Base-by-base conservation (phyloP, 805 yeast genomes). In the Wickerhamomyces sydowiorum region DNA sequence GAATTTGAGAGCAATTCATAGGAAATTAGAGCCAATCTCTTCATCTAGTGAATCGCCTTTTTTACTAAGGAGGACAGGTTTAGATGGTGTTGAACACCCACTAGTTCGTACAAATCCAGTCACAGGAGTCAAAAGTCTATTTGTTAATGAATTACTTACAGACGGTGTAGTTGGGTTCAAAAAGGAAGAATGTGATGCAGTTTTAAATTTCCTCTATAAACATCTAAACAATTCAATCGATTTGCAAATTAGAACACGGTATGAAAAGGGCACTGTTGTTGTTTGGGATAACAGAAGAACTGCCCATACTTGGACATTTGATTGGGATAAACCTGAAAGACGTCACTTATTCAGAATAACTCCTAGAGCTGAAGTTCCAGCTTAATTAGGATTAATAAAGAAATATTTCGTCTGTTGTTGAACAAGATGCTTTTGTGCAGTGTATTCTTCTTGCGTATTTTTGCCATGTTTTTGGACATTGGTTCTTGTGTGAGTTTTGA, bases 221-320 rank as follows among this genome's bases (percentile, higher is more conserved):
- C 77, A 76, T 50, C 63, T 78, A 27, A 69, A 72, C 37, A 61
- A 62, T 42, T 60, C 62, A 42, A 54, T 70, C 34, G 83, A 78
- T 53, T 69, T 78, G 48, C 82, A 80, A 44, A 66, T 78, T 42
- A 72, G 86, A 53, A 81, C 82, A 36, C 68, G 56, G 41, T 82
- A 86, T 85, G 76, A 75, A 55, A 73, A 75, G 40, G 69, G 70
- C 30, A 73, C 85, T 6, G 78, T 81, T 44, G 84, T 76, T 30
- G 60, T 80, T 22, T 82, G 87, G 86, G 87, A 81, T 55, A 82
- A 81, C 66, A 75, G 87, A 56, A 65, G 76, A 49, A 70, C 76
- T 17, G 62, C 70, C 24, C 87, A 82, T 60, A 64, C 80, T n/a
- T 83, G 86, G 20, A 66, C 77, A 15, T 69, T 73, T 39, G 86